phyloP scores from a whole-genome alignment of 148 eudicot species.

The Cornus controversa region DNA sequence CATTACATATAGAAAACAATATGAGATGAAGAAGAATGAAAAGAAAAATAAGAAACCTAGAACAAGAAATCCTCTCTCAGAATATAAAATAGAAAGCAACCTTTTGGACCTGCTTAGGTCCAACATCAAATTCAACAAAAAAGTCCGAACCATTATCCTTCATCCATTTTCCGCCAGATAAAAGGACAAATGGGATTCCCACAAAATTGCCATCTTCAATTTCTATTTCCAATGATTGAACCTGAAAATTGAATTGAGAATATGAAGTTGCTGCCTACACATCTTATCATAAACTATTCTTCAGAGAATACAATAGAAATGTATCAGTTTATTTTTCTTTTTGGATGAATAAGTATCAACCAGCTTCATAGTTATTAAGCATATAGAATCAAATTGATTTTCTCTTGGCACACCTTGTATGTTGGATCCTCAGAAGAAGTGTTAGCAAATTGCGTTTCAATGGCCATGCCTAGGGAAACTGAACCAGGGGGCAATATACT shows the following conservation, averaged over 20 bases:
- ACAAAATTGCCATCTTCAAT: slow-evolving; percentile 60
- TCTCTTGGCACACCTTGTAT: slow-evolving; percentile 47
- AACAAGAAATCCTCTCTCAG: not conserved
- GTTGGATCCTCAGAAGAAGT: slow-evolving; percentile 42
- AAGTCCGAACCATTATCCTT: slow-evolving; percentile 87
- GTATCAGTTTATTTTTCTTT: not conserved
- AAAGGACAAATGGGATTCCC: slow-evolving; percentile 94
- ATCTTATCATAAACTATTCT: not conserved
- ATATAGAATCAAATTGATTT: slow-evolving; percentile 1
- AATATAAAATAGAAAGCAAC: slow-evolving; percentile 19
- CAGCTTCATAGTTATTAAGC: not conserved
- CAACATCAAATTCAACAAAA: slow-evolving; percentile 53
- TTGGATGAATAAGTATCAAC: not conserved
- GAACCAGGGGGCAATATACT: slow-evolving; percentile 73
- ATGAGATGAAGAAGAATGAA: slow-evolving; percentile 2
- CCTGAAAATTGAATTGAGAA: slow-evolving; percentile 34
- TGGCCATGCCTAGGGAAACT: slow-evolving; percentile 52
- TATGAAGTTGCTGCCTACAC: not conserved
- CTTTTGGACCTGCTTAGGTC: slow-evolving; percentile 38
- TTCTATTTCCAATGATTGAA: slow-evolving; percentile 64
- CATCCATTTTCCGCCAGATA: slow-evolving; percentile 80
- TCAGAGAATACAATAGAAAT: not conserved
- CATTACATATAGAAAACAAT: slow-evolving; percentile 10
- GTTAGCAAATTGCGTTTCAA: slow-evolving; percentile 59
- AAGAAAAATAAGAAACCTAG: not conserved